Base-by-base conservation (phyloP, 2,329 filamentous ascomycete species). In the Penicillium sp. region DNA sequence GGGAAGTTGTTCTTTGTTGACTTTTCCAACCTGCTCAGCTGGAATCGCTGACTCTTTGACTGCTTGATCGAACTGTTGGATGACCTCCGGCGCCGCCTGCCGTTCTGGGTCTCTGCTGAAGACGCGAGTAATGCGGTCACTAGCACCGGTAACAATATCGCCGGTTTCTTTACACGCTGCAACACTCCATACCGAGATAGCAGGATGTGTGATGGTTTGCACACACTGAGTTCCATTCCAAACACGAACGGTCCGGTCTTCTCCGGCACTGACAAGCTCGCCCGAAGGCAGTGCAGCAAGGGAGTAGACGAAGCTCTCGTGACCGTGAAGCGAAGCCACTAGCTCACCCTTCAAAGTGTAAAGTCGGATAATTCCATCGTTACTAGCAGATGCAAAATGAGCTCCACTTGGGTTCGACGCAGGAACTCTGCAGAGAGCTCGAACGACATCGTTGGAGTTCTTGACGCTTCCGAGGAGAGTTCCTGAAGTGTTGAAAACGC, bases 171-270 rank as follows among this genome's bases (percentile, higher is more conserved):
- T 71, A 69, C 91, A 95, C 11, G 85, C 90, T n/a, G 92, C 90
- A 19, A 99, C 92, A 14, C 86, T 83, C 95, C 95, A 99, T 5
- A 99, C 93, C 0, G 93, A 98, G 54, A 98, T 96, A 10, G 95
- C 95, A 11, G 95, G 95, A 69, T 97, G 92, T 1, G 93, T 97
- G 62, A 99, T 98, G 39, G 93, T 97, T 75, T 99, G 95, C 46
- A 96, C 78, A 72, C 93, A 98, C 55, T 92, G 83, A 14, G 80
- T 84, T 45, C 89, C 90, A 65, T 85, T 88, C 95, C 96, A 99
- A 71, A 99, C 81, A 52, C 92, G 85, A 33, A 96, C 86, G 0
- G 95, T 97, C n/a, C 95, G 86, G 75, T 99, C 95, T 75, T 99
- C 95, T 19, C 92, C 92, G 2, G 92, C 87, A 73, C 93, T 98